Percentiles rank a stretch among this genome's conserved stretches.
phyloP scores from a whole-genome alignment of 2,329 filamentous ascomycete genomes.

The Trichoderma hamatum region DNA sequence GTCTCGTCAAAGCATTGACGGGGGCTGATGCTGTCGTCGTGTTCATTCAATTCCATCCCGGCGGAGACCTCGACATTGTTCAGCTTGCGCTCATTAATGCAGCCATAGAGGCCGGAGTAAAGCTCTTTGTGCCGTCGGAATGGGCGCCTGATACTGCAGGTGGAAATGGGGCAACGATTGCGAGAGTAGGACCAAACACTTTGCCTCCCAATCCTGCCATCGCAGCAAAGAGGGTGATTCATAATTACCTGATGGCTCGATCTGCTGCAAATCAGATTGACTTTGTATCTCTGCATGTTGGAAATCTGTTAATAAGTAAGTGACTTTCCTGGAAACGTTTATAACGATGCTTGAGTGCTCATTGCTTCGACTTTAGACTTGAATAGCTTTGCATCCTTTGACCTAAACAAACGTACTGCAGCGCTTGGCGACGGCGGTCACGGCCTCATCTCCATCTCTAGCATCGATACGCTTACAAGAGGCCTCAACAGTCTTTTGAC shows the following conservation, averaged over 20 bases:
- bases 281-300: conserved; percentile 9
- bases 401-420: conserved; percentile 5
- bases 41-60: not conserved
- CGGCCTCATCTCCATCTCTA: conserved; percentile 13
- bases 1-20: not conserved
- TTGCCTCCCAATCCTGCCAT: not conserved
- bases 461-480: not conserved
- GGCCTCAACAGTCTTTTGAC: conserved; percentile 4
- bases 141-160: conserved; percentile 20
- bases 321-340: accelerated
- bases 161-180: conserved; percentile 1
- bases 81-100: conserved; percentile 20
- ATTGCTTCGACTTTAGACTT: not conserved
- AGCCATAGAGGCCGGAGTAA: conserved; percentile 12
- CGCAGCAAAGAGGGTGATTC: conserved; percentile 6
- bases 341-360: not conserved
- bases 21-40: conserved; percentile 12
- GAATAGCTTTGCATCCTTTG: not conserved
- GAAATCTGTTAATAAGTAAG: conserved; percentile 12
- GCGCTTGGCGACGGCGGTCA: conserved; percentile 11
- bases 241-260: conserved; percentile 6
- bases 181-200: conserved; percentile 14
- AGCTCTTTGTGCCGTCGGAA: conserved; percentile 19
- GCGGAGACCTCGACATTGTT: conserved; percentile 5
- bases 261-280: conserved; percentile 15